These are phyloP conservation scores for Rhizoctonia solani DNA, from an alignment of 1,284 basidiomycete genomes.

Conservation along the genomic window DNA sequence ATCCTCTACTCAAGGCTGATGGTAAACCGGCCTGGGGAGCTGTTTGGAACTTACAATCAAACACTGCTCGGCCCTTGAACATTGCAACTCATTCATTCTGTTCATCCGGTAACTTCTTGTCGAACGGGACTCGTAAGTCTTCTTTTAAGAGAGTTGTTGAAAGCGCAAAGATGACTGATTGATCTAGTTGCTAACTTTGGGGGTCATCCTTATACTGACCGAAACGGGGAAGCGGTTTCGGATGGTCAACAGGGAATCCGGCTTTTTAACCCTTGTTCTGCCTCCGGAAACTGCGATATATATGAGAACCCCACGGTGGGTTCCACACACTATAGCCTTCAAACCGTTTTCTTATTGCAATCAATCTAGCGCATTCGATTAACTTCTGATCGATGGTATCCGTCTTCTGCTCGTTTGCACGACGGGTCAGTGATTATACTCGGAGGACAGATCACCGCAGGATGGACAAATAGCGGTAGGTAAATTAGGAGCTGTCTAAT, in stretches of 20 bases:
- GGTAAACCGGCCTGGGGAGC: conserved; percentile 3
- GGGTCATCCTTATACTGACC: conserved; percentile 12
- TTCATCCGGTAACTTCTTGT: conserved; percentile 8
- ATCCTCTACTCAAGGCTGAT: background rate
- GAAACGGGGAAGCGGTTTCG: background rate
- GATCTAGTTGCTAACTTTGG: conserved; percentile 3
- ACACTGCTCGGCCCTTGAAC: conserved; percentile 2
- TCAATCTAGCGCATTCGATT: conserved; percentile 56
- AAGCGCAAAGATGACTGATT: background rate
- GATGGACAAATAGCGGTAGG: conserved; percentile 78
- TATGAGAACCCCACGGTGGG: conserved; percentile 60
- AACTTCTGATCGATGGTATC: conserved; percentile 79
- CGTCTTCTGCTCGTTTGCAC: conserved; percentile 65
- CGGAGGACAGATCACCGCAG: conserved; percentile 76
- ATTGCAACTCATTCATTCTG: conserved; percentile 13
- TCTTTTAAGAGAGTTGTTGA: background rate
- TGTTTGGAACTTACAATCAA: conserved; percentile 1
- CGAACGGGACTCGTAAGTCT: conserved; percentile 12
- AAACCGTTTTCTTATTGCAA: background rate
- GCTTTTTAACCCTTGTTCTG: conserved; percentile 69
- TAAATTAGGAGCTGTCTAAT: background rate
- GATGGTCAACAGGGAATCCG: conserved; percentile 75
- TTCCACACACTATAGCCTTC: background rate
- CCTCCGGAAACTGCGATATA: conserved; percentile 57
- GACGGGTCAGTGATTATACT: conserved; percentile 82